These are phyloP conservation scores for Paracoccidioides brasiliensis DNA, from an alignment of 2,329 filamentous ascomycete species.

Conservation along the genomic window DNA sequence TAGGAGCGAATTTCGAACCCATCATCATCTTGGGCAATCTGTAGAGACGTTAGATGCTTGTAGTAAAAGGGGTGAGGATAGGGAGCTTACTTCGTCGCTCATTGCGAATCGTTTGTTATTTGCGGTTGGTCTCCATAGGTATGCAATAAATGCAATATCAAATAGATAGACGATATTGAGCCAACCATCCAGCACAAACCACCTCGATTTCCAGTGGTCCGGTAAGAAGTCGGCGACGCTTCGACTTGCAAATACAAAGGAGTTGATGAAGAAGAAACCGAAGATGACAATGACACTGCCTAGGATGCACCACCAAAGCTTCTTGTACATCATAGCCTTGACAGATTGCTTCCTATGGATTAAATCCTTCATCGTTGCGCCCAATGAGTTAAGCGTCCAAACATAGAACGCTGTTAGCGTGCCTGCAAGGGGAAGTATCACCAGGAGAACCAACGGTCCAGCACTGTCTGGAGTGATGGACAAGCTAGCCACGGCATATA, in stretches of 20 bases:
- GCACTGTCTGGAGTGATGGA: conserved; percentile 80
- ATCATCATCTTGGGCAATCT: conserved; percentile 94
- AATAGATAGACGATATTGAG: conserved; percentile 90
- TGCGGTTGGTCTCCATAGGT: conserved; percentile 89
- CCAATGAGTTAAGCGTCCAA: conserved; percentile 94
- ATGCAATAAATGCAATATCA: conserved; percentile 85
- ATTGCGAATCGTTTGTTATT: conserved; percentile 97
- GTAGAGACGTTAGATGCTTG: conserved; percentile 14
- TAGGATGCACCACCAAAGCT: conserved; percentile 96
- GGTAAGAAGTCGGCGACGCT: conserved; percentile 82
- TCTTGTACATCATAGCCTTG: conserved; percentile 94
- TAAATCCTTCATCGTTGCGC: conserved; percentile 91
- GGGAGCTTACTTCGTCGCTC: conserved; percentile 69
- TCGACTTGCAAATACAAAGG: conserved; percentile 79
- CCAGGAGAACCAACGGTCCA: conserved; percentile 78
- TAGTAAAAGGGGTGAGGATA: background rate
- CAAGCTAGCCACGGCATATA: conserved; percentile 83
- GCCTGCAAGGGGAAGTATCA: conserved; percentile 80
- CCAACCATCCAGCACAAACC: conserved; percentile 97
- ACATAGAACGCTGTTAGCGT: conserved; percentile 96
- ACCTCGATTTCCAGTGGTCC: conserved; percentile 91
- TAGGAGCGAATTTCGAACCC: conserved; percentile 95
- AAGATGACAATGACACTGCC: conserved; percentile 90
- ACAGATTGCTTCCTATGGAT: conserved; percentile 83
- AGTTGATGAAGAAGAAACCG: conserved; percentile 97